A percentile compares a stretch with the other conserved stretches of the same genome.
Conservation (phyloP, 106 monocot species). For the Acanthochlamys bracteata region DNA sequence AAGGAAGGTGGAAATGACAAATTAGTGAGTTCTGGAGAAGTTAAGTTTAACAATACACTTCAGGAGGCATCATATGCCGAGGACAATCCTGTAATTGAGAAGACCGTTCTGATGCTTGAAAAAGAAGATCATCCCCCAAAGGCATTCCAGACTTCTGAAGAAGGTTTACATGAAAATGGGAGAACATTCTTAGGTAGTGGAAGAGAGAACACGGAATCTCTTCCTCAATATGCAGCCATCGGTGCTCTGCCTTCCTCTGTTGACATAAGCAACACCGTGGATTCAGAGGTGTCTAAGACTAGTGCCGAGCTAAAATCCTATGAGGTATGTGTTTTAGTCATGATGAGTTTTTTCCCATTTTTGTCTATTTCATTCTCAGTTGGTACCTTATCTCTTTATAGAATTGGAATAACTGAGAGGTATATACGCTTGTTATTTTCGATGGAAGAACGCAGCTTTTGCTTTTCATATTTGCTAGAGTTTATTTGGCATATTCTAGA, state of each 20-base stretch:
- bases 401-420: too few species aligned
- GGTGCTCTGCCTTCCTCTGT: constrained; percentile 44
- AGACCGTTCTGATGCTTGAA: constrained; percentile 78
- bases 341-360: background rate
- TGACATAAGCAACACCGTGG: constrained; percentile 17
- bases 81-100: constrained; percentile 70
- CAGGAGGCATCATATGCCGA: constrained; percentile 26
- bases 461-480: too few species aligned
- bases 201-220: constrained; percentile 19
- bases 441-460: too few species aligned
- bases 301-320: constrained; percentile 17
- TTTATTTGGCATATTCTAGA: too few species aligned
- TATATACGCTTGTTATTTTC: too few species aligned
- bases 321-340: constrained; percentile 36
- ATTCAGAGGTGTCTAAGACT: constrained; percentile 1
- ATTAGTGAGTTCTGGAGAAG: constrained; percentile 16
- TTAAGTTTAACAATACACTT: constrained; percentile 4
- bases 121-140: constrained; percentile 26
- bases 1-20: constrained; percentile 27
- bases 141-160: constrained; percentile 7
- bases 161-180: constrained; percentile 1
- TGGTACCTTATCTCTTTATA: too few species aligned
- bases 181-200: constrained; percentile 14
- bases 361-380: background rate
- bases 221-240: constrained; percentile 37